Conservation (phyloP, 2,329 filamentous ascomycete species). For the Ilyonectria destructans region DNA sequence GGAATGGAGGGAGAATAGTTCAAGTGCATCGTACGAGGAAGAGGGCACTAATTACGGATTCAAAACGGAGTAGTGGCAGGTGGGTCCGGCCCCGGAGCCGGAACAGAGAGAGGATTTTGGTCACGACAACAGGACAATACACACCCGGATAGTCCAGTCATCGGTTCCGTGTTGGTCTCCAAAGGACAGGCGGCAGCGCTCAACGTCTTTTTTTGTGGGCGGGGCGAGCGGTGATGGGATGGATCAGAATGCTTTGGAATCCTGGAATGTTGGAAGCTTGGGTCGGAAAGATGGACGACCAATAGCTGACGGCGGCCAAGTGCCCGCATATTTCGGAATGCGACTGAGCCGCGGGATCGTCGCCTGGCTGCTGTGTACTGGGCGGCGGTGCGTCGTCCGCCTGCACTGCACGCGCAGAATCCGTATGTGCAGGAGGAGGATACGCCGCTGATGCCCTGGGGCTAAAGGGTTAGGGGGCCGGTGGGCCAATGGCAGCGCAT, state of each 20-base stretch:
- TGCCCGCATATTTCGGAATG: slow-evolving; percentile 25
- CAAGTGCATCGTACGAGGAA: slow-evolving; percentile 4
- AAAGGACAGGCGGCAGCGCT: not conserved
- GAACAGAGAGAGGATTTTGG: not conserved
- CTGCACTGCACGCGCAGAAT: not conserved
- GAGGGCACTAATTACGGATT: not conserved
- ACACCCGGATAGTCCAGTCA: no score
- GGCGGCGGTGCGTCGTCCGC: not conserved
- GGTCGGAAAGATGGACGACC: not conserved
- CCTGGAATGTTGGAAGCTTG: not conserved
- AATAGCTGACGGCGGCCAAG: not conserved
- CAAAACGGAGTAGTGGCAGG: not conserved
- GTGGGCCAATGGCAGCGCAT: slow-evolving; percentile 37
- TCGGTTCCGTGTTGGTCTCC: not conserved
- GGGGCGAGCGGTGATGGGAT: not conserved
- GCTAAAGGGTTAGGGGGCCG: not conserved
- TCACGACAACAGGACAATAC: not conserved
- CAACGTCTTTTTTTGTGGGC: not conserved
- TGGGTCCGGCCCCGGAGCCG: slow-evolving; percentile 7
- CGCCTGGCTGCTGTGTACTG: not conserved
- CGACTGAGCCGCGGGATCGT: slow-evolving; percentile 11
- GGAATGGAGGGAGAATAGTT: not conserved
- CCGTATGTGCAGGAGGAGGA: not conserved
- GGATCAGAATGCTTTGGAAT: not conserved
- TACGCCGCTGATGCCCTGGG: slow-evolving; percentile 11